Base-by-base conservation (phyloP, 768 basidiomycete species). In the Boletus barrowsii region DNA sequence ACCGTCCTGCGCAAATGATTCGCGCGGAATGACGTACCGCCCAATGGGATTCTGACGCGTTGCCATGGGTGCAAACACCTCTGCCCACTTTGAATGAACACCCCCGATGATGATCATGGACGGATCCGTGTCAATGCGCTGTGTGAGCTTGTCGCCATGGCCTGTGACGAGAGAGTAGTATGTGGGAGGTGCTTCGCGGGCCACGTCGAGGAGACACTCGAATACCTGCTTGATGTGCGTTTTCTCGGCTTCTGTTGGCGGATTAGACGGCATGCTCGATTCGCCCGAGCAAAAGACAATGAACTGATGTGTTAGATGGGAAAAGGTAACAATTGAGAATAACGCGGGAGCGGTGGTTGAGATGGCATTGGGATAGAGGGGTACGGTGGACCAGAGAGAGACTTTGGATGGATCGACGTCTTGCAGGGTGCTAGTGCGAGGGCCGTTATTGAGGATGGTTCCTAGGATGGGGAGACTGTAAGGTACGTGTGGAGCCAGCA, bases 271-370 rank as follows among this genome's bases (percentile, higher is more conserved):
- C 2, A 33, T 11, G 10, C 29, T 36, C 17, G 57, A 55, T 1
- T 59, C 56, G 29, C 39, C 51, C 2, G 61, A 63, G 22, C 65
- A 69, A 40, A 65, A 65, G 20, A 55, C 53, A 24, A 30, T 20
- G 39, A 57, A 66, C 4, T 57, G 56, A 15, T 53, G 47, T 22
- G 44, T 56, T 10, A 43, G 2, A 43, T 56, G 54, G 26, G 59
- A 63, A 37, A 58, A 60, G n/a, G 29, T 14, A 20, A 57, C 22
- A 24, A 66, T 44, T 10, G 69, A 69, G 53, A 62, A 67, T 29
- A 60, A 42, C 22, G 11, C 24, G 5, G 58, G 44, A n/a, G 17
- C 6, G 15, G 41, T 39, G 42, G 26, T 40, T 4, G 42, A 33
- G 37, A 33, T 44, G 36, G 41, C n/a, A 30, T 43, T 26, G 2